These are phyloP conservation scores for Fraxinus greggii DNA, from an alignment of 305 asterid genomes.

Conservation along the genomic window DNA sequence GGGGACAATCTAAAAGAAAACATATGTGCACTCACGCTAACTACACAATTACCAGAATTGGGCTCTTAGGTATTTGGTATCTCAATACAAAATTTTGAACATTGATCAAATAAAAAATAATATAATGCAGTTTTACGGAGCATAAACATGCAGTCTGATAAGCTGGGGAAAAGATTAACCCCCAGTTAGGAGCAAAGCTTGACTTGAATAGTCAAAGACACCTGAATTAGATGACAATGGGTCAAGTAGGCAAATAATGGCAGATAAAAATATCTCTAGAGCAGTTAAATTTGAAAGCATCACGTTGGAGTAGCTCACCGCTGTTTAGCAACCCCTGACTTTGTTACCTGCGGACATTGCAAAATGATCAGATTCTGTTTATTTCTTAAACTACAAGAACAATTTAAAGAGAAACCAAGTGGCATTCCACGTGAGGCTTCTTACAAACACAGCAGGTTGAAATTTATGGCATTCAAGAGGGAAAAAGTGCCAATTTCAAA, in stretches of 20 bases:
- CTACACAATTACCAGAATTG: background rate
- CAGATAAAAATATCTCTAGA: background rate
- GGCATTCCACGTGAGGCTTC: conserved; percentile 10
- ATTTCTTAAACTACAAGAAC: background rate
- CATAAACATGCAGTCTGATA: background rate
- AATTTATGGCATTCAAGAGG: background rate
- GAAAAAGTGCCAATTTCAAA: background rate
- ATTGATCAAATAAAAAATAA: background rate
- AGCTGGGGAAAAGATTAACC: background rate
- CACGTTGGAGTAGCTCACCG: conserved; percentile 47
- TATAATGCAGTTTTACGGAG: background rate
- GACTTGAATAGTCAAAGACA: background rate
- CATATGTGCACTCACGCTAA: background rate
- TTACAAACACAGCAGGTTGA: background rate
- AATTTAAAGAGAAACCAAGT: background rate
- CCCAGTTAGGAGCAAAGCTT: background rate
- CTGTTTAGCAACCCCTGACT: conserved; percentile 52
- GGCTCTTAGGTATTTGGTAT: background rate
- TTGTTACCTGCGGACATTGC: conserved; percentile 46
- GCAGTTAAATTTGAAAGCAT: background rate
- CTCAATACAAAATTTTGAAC: background rate
- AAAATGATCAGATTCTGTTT: conserved; percentile 30
- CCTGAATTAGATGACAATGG: background rate
- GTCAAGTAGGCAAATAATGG: conserved; percentile 3
- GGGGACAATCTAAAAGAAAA: background rate